Evolutionary conservation across 2,329 filamentous ascomycete species (phyloP).

Genomic region (Cladosporium sp.): DNA sequence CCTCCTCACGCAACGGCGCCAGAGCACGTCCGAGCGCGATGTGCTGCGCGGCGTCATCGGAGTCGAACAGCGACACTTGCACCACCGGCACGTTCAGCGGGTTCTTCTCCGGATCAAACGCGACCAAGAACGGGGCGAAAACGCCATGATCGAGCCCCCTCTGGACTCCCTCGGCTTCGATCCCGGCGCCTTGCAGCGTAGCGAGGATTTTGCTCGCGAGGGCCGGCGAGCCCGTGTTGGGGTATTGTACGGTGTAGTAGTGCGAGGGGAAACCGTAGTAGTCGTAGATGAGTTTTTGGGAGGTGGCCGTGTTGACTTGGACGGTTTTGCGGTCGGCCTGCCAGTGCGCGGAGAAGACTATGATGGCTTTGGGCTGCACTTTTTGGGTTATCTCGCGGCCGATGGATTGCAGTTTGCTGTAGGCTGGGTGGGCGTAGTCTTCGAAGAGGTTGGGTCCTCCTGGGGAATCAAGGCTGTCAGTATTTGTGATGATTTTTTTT

Average conservation of each 20-base stretch:
- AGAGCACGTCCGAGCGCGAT: slow-evolving; percentile 64
- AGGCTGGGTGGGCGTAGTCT: slow-evolving; percentile 63
- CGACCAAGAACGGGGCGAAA: slow-evolving; percentile 65
- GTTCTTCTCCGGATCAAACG: slow-evolving; percentile 35
- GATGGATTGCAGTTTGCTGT: slow-evolving; percentile 58
- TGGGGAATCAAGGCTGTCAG: too few species aligned
- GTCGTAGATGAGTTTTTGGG: slow-evolving; percentile 66
- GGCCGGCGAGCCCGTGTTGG: slow-evolving; percentile 56
- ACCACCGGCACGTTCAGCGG: slow-evolving; percentile 55
- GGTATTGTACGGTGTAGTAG: slow-evolving; percentile 64
- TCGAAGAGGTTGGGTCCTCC: slow-evolving; percentile 62
- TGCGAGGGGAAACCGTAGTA: slow-evolving; percentile 68
- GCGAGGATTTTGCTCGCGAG: slow-evolving; percentile 56
- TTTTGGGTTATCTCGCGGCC: slow-evolving; percentile 65
- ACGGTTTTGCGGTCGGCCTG: slow-evolving; percentile 54
- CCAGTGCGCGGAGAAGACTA: slow-evolving; percentile 77
- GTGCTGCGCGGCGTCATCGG: slow-evolving; percentile 61
- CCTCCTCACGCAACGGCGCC: slow-evolving; percentile 59
- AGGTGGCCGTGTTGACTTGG: slow-evolving; percentile 60
- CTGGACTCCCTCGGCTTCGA: slow-evolving; percentile 55
- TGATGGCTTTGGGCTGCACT: slow-evolving; percentile 66
- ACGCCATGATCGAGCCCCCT: slow-evolving; percentile 72
- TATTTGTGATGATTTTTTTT: background rate
- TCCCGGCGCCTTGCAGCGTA: slow-evolving; percentile 53
- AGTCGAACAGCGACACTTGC: slow-evolving; percentile 65